Base-by-base conservation (phyloP, 129 eudicot species). In the Logfia minima region DNA sequence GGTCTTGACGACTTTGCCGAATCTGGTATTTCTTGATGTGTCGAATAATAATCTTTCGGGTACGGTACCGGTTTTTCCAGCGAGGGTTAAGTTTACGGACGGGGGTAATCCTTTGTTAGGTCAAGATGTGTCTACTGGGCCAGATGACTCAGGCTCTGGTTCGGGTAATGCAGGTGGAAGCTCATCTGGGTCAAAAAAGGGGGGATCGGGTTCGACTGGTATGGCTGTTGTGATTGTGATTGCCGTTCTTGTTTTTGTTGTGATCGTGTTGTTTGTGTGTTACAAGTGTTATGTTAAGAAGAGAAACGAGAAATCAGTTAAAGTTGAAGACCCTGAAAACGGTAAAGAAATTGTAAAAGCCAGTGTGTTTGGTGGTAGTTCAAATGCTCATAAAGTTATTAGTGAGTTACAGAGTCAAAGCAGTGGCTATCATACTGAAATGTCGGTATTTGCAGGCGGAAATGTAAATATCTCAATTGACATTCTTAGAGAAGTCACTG, bases 41-140 rank as follows among this genome's bases (percentile, higher is more conserved):
- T 86, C 96, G 6, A 89, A 89, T 77, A 92, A 92, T 67, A 85
- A 87, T 74, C 69, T 92, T 37, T 87, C 93, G 0, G 98, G 98
- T 4, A 60, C 72, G 32, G 5, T 86, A 1, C 98, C 96, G 0
- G 35, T 4, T 0, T 88, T 84, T 52, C 31, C 84, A 18, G n/a
- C 72, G 0, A 22, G 41, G 62, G 96, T 90, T 14, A 67, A 35
- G 22, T 71, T 92, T 26, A 43, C 65, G 19, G 22, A 66, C 0
- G 22, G 62, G 26, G 96, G 93, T n/a, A 92, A 92, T 82, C 71
- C 75, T 1, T 75, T 76, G 19, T 70, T 92, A 23, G 98, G 98
- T 35, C 70, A 73, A 66, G 87, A 83, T 31, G 66, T 83, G 75
- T 41, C 88, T 37, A 66, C 17, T 11, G 66, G 79, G 21, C 53